Percentiles rank a stretch among this genome's conserved stretches.
Evolutionary conservation across 257 asterid species (phyloP).

Genomic region (Nicotiana paniculata): DNA sequence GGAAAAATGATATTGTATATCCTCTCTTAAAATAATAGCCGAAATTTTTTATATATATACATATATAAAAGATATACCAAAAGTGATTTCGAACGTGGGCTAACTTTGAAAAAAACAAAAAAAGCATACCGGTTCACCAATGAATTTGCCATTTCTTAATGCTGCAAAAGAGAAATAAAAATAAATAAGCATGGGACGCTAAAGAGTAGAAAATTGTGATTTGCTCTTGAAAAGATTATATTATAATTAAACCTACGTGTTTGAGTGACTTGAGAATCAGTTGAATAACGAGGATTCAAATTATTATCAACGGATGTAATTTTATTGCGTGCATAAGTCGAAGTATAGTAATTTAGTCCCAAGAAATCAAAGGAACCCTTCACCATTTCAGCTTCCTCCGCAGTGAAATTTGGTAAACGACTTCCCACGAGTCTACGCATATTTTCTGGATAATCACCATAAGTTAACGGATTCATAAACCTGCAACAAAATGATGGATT

Average conservation of each 20-base stretch:
- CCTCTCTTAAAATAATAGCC: no score
- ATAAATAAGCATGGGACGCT: background rate
- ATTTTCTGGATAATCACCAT: conserved; percentile 20
- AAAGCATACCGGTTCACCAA: background rate
- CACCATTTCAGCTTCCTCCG: background rate
- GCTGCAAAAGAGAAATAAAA: background rate
- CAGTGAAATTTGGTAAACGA: conserved; percentile 17
- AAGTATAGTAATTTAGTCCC: conserved; percentile 25
- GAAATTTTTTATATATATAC: no score
- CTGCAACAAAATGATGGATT: background rate
- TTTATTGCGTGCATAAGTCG: background rate
- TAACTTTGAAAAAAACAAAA: no score
- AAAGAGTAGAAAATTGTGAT: background rate
- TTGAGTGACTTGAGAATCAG: conserved; percentile 9
- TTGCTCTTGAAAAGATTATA: background rate
- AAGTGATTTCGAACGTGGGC: no score
- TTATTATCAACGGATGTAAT: background rate
- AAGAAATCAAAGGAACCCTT: conserved; percentile 20
- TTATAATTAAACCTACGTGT: conserved; percentile 3
- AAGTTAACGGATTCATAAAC: conserved; percentile 18
- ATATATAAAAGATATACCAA: no score
- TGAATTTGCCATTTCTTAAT: background rate
- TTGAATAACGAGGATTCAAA: background rate
- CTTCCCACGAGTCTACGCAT: conserved; percentile 12
- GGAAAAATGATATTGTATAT: no score